Base-by-base conservation (phyloP, 352 stramenopile genomes). In the Achlya hypogyna region DNA sequence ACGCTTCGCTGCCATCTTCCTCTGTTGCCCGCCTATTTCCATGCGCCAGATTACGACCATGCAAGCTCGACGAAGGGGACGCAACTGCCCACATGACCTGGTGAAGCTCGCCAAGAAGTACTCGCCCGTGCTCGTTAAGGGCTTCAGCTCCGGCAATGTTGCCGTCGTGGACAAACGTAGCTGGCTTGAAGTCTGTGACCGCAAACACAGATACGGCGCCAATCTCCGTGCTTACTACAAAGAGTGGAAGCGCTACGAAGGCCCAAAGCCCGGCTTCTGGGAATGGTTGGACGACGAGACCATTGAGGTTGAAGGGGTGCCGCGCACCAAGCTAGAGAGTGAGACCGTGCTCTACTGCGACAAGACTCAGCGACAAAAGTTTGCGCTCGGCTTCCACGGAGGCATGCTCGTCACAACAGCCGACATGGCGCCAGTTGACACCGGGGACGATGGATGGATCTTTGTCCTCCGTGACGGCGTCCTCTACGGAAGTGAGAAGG, bases 181-280 rank as follows among this genome's bases (percentile, higher is more conserved):
- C 72, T 94, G 86, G 86, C 73, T 94, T 29, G 86, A 94, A 81
- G 86, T 94, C 43, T 94, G 86, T 63, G 86, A 94, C 53, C 83
- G 81, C 60, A 94, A 94, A 70, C 86, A 94, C 62, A 73, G 85
- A 75, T 93, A 98, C 71, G 95, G 92, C n/a, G 97, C 97, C 43
- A 98, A 99, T 72, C 68, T 99, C 59, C 78, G 96, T 62, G 82
- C 95, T 47, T 99, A 99, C 74, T 98, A 98, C 74, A 97, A 97
- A 73, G 90, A 98, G 65, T 99, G 93, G 93, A 97, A 98, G 72
- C 79, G 80, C 22, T 73, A 67, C 51, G 60, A 67, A 22, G 60
- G 60, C 27, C 60, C 60, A 42, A 90, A 88, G 43, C 81, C 83
- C 1, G 91, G 82, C 63, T 96, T 95, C 67, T 96, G 85, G 84